Percentiles rank a stretch among this genome's conserved stretches.
Evolutionary conservation across 2,329 filamentous ascomycete genomes (phyloP).

Genomic region (Cytospora leucostoma): DNA sequence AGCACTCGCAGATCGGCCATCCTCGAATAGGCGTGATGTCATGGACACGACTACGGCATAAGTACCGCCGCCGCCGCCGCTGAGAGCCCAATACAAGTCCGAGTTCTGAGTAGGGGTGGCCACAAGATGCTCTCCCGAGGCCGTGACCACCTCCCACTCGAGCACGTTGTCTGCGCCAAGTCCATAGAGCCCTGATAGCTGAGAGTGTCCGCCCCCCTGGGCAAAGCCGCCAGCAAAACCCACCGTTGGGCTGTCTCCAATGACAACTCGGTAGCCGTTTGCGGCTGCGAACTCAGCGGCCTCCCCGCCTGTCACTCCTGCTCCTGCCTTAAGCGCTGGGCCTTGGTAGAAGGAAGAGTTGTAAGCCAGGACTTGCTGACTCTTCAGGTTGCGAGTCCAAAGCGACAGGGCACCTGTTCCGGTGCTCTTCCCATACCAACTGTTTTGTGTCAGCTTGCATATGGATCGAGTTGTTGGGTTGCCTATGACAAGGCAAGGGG

Average conservation of each 20-base stretch:
- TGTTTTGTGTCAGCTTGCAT: neutral
- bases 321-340: conserved; percentile 54
- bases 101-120: conserved; percentile 42
- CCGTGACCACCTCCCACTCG: conserved; percentile 49
- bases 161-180: conserved; percentile 52
- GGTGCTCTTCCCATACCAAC: conserved; percentile 33
- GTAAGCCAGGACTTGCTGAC: conserved; percentile 21
- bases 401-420: conserved; percentile 44
- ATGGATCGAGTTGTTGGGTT: neutral
- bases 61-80: conserved; percentile 44
- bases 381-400: conserved; percentile 48
- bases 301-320: conserved; percentile 55
- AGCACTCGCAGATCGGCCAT: neutral
- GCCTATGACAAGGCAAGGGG: neutral
- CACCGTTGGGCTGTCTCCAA: conserved; percentile 40
- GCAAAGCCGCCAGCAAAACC: conserved; percentile 51
- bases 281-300: conserved; percentile 50
- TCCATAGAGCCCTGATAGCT: conserved; percentile 44
- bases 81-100: conserved; percentile 52
- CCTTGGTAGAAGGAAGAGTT: conserved; percentile 40
- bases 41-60: conserved; percentile 38
- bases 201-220: conserved; percentile 54
- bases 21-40: conserved; percentile 29
- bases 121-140: conserved; percentile 44
- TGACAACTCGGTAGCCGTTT: conserved; percentile 40